A percentile compares a stretch with the other conserved stretches of the same genome.
phyloP scores from a whole-genome alignment of 2,329 filamentous ascomycete genomes.

The Metarhizium sp. region DNA sequence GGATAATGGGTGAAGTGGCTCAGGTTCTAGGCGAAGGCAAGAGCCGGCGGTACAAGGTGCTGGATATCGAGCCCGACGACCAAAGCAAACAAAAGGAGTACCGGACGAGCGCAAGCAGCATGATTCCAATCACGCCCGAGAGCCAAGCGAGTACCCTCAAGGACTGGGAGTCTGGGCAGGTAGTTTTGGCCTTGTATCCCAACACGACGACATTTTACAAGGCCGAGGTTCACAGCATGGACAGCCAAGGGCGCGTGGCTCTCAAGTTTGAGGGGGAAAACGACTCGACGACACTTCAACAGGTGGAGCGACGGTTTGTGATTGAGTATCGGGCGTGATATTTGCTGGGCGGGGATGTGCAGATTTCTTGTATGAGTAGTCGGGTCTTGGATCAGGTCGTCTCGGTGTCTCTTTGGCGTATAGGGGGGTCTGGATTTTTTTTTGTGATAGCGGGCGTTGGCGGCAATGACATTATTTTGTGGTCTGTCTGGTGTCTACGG shows the following conservation, averaged over 20 bases:
- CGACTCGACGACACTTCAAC: slow-evolving; percentile 61
- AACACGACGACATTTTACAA: slow-evolving; percentile 82
- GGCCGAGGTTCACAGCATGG: slow-evolving; percentile 67
- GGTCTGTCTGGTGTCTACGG: too few relatives aligned
- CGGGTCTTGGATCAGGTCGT: too few relatives aligned
- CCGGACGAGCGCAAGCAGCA: slow-evolving; percentile 61
- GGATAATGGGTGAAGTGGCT: slow-evolving; percentile 71
- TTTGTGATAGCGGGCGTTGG: too few relatives aligned
- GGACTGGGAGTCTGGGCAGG: slow-evolving; percentile 57
- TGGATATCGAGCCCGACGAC: slow-evolving; percentile 69
- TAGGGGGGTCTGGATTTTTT: too few relatives aligned
- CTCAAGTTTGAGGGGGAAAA: slow-evolving; percentile 76
- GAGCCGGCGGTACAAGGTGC: slow-evolving; percentile 67
- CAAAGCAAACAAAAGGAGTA: slow-evolving; percentile 59
- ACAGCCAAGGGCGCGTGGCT: slow-evolving; percentile 45
- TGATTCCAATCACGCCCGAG: slow-evolving; percentile 64
- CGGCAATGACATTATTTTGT: too few relatives aligned
- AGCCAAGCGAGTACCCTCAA: slow-evolving; percentile 38
- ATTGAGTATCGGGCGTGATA: slow-evolving; percentile 52
- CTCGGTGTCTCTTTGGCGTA: too few relatives aligned
- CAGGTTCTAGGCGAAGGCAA: slow-evolving; percentile 68
- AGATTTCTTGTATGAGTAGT: not conserved
- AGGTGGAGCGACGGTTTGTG: slow-evolving; percentile 67
- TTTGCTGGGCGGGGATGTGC: not conserved
- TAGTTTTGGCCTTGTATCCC: slow-evolving; percentile 70